Base-by-base conservation (phyloP, 225 moss, liverwort and hornwort species). In the Pseudisothecium myosuroides region DNA sequence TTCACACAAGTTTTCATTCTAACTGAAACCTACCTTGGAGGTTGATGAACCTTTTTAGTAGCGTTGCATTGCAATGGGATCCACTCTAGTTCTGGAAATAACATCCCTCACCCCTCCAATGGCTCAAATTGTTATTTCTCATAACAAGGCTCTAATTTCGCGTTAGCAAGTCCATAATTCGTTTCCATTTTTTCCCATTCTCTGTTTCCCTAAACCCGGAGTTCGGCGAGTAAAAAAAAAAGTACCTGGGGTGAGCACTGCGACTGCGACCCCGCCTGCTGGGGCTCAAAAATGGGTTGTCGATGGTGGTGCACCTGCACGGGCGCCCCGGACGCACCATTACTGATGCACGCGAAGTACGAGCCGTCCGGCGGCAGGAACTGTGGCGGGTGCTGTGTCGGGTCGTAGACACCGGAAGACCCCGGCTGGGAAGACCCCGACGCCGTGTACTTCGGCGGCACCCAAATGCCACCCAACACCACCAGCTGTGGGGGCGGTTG, bases 391-490 rank as follows among this genome's bases (percentile, higher is more conserved):
- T 92, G 94, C 78, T 93, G 88, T 17, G 78, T 22, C 21, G 87
- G 91, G 81, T 95, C 90, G 61, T 94, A 96, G 66, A 93, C 90
- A 59, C 91, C 91, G 72, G 92, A 59, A 15, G 92, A 76, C 22
- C 86, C 86, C 26, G 92, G 86, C 78, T 91, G 91, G 47, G 93
- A 49, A 47, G 64, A 64, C 49, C 90, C 90, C n/a, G 94, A 83
- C 41, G 83, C 85, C 31, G 93, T 87, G 50, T 93, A 97, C 50
- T 98, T 94, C 6, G 97, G 96, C 47, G 98, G 98, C 69, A 97
- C 94, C 97, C 97, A 98, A 65, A 97, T 95, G 54, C 97, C 94
- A 36, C 98, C 97, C 45, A 98, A 81, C 26, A 98, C 95, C n/a
- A 98, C 97, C 88, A 98, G 89, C 82, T 97, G 96, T 5, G 96